phyloP scores from a whole-genome alignment of 306 rosid genomes.

The Aeschynomene evenia region DNA sequence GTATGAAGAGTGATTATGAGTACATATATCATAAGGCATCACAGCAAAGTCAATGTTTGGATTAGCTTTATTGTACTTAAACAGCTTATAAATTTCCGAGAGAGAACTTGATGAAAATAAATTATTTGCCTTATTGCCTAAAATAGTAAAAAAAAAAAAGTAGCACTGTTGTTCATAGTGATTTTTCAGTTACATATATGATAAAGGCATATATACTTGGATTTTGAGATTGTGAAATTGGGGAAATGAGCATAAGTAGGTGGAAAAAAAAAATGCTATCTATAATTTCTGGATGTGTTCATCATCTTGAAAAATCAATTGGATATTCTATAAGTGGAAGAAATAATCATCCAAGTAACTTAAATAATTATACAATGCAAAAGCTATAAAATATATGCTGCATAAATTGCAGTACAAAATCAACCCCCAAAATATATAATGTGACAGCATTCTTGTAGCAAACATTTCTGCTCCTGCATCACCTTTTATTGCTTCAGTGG shows the following conservation, averaged over 20 bases:
- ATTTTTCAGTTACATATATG: not conserved
- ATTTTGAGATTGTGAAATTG: not conserved
- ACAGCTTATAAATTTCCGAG: not conserved
- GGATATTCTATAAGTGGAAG: conserved; percentile 3
- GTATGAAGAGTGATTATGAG: not conserved
- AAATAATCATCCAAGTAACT: conserved; percentile 33
- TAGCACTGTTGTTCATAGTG: not conserved
- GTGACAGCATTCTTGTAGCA: conserved; percentile 26
- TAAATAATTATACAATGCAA: conserved; percentile 33
- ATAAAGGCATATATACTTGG: not conserved
- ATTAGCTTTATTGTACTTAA: not conserved
- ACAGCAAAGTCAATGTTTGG: not conserved
- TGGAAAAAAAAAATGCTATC: not conserved
- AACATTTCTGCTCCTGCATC: conserved; percentile 16
- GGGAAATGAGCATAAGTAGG: not conserved
- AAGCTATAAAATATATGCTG: conserved; percentile 19
- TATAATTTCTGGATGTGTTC: conserved; percentile 17
- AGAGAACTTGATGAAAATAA: not conserved
- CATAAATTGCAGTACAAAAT: conserved; percentile 22
- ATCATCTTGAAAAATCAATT: conserved; percentile 37
- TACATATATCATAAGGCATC: not conserved
- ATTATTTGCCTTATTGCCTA: not conserved
- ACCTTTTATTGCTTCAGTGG: conserved; percentile 23
- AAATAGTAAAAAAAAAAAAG: too few relatives aligned
- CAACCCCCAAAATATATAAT: conserved; percentile 7